Evolutionary conservation across 2,329 filamentous ascomycete genomes (phyloP), one percentile per base, ranked within the genome.

Genomic region (Rutstroemia sp.): DNA sequence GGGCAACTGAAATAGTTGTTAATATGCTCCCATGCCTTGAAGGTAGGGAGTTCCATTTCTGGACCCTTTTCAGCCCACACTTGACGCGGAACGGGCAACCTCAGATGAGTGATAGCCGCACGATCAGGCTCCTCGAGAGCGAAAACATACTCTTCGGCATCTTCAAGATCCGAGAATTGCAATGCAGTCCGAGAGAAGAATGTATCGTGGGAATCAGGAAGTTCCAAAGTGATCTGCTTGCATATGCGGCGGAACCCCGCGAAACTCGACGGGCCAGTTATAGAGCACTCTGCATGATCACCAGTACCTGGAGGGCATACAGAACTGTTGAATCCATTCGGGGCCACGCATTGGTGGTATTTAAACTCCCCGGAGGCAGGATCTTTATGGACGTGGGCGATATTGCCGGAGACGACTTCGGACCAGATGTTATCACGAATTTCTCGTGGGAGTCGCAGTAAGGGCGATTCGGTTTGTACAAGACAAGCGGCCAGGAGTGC

Each of bases 1-100:
- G 60, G 61, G 23, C 54, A 59, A 45, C 61, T 63, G 25, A 58
- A 62, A 49, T 63, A 66, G 42, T 65, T 65, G 21, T 49, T 49
- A 34, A 63, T 59, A 4, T 49, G 54, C 16, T 44, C n/a, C 61
- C 57, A 65, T 9, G 49, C 41, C 5, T 45, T 8, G 9, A 18
- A 16, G 8, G 49, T 14, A 41, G 23, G 25, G 9, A 9, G 9
- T n/a, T 25, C 44, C n/a, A 30, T 3, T 5, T 4, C n/a, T 9
- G 19, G 23, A 16, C 27, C 10, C 4, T 10, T 16, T 39, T 5
- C 4, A 7, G 14, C 16, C 12, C 34, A 38, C 21, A 63, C 27
- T 1, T 46, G 34, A 42, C 48, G 57, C 4, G 57, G 49, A 21
- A 64, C 12, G 8, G 54, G 48, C 1, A 65, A 41, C 39, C 52